Evolutionary conservation across 1,284 basidiomycete genomes (phyloP).

Genomic region (Peniophora sp.): DNA sequence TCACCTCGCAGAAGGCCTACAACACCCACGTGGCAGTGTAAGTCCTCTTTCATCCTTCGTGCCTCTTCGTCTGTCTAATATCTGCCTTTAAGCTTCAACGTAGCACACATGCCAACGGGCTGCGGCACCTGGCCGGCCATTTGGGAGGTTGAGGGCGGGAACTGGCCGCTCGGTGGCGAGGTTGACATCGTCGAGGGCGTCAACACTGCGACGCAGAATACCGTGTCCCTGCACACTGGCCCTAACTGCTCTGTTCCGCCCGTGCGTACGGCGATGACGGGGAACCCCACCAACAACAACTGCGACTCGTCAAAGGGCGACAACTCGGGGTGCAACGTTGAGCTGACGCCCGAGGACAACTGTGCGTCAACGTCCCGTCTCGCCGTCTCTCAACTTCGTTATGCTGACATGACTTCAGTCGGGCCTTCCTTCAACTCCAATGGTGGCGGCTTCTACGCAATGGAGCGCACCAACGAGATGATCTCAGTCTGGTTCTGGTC

Average conservation of each 20-base stretch:
- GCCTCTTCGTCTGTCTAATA: neutral
- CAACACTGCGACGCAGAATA: neutral
- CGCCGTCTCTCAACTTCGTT: too few relatives aligned
- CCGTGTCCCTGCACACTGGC: neutral
- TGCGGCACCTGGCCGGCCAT: slow-evolving; percentile 31
- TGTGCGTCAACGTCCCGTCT: too few relatives aligned
- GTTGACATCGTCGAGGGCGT: slow-evolving; percentile 53
- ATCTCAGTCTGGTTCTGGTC: slow-evolving; percentile 36
- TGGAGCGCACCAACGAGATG: slow-evolving; percentile 26
- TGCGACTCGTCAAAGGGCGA: slow-evolving; percentile 45
- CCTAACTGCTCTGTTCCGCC: neutral
- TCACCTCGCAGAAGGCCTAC: slow-evolving; percentile 44
- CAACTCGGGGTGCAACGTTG: slow-evolving; percentile 60
- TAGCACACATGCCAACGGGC: slow-evolving; percentile 53
- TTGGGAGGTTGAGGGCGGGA: slow-evolving; percentile 14
- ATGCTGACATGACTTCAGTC: too few relatives aligned
- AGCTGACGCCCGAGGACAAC: slow-evolving; percentile 23
- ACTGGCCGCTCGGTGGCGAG: slow-evolving; percentile 30
- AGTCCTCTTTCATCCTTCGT: slow-evolving; percentile 13
- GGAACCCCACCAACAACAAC: slow-evolving; percentile 26
- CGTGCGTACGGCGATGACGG: neutral
- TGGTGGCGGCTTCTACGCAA: slow-evolving; percentile 35
- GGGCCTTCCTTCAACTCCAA: slow-evolving; percentile 33
- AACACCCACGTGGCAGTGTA: slow-evolving; percentile 52
- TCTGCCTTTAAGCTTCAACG: slow-evolving; percentile 33